Evolutionary conservation across 2,329 filamentous ascomycete genomes (phyloP), one percentile per base, ranked within the genome.

Genomic region (Curvularia sp.): DNA sequence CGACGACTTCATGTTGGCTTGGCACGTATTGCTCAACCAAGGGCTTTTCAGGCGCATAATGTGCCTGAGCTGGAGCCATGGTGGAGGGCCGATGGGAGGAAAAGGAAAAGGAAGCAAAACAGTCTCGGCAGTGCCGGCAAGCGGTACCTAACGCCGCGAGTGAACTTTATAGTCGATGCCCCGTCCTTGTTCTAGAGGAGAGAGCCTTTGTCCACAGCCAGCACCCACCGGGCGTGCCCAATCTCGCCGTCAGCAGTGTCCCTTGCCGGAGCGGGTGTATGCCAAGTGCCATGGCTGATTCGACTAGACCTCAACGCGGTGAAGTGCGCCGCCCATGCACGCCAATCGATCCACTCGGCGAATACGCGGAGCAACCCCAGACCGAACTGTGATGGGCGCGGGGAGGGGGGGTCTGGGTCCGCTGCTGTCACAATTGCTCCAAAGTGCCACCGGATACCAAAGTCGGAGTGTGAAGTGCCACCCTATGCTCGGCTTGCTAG

Each of bases 1-100:
- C 72, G 49, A 72, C 30, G 27, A 74, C 67, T 49, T 74, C 74
- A 42, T 68, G 60, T 25, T 74, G 67, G 41, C 66, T 70, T 2
- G 60, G 18, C 7, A 63, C 36, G 25, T 51, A 49, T 49, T 70
- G 71, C 32, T 71, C 67, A 4, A 55, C 52, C 39, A 56, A 45
- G 23, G 39, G 23, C 48, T 50, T 23, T 41, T 50, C 38, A 19
- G 36, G 18, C n/a, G 9, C n/a, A 32, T 52, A 51, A 12, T 47
- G 49, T 15, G 41, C 39, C 28, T 57, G 55, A 23, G 45, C 28
- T 49, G 52, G 54, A 25, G 55, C 55, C 63, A 66, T 67, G 30
- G 23, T 58, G 27, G 43, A 43, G 23, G n/a, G 32, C 18, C 23
- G 38, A 18, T 21, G 23, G 18, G 49, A 5, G 25, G 36, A 30